Evolutionary conservation across 441 rosid species (phyloP), one percentile per base, ranked within the genome.

Genomic region (Sinapis alba): DNA sequence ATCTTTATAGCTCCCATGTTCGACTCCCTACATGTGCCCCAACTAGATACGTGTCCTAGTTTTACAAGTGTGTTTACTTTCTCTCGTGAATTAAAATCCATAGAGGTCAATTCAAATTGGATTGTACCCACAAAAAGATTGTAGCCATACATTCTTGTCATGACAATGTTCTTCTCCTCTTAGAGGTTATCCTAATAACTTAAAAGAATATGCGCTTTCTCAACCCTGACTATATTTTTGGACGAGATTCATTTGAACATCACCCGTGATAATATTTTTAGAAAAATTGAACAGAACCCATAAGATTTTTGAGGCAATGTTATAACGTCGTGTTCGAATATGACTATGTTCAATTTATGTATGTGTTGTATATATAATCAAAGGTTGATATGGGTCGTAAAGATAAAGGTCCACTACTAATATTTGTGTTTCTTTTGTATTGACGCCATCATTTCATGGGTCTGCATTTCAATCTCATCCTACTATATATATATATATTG

Each of bases 71-170:
- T 32, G 20, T 23, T 24, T 68, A 6, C 12, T 38, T 68, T 51
- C 65, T 76, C 74, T 69, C 38, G 65, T 69, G 79, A 62, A 34
- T 62, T 62, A 75, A 75, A 69, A 69, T 41, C 79, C 74, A 62
- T 62, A 61, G 58, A 75, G 26, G 79, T 68, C 64, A 38, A 27
- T 3, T 68, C 15, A 69, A 27, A 51, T 38, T 45, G 79, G 20
- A 69, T 28, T 69, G 59, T 69, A 53, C 27, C 58, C 65, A 27
- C 5, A 11, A 56, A 62, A 38, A 69, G 15, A 53, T 76, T 43
- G 9, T 63, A 76, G 71, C 74, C 79, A 54, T 56, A 53, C 41
- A 69, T 76, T 53, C 51, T 50, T 62, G 45, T 62, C 53, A 65
- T 24, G 38, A 11, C 38, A 26, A 19, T 65, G 8, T 24, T 3